Percentiles rank a stretch among this genome's conserved stretches.
Evolutionary conservation across 1,284 basidiomycete species (phyloP).

Genomic region (Sanghuangporus sanghuang): DNA sequence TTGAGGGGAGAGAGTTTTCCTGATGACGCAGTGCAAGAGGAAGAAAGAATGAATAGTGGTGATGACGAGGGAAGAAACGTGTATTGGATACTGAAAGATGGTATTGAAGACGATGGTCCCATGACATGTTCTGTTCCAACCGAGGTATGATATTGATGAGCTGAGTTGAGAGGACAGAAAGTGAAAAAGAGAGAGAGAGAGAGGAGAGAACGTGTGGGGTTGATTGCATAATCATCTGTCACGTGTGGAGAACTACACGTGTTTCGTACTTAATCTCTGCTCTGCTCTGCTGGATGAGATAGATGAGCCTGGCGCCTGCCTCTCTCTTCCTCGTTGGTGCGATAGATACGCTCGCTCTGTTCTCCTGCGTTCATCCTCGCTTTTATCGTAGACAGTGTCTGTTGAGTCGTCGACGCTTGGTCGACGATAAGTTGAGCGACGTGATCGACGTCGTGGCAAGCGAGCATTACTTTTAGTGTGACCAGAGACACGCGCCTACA

Average conservation of each 20-base stretch:
- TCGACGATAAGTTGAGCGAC: background rate
- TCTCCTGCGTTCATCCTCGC: background rate
- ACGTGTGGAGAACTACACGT: background rate
- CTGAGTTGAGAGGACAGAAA: background rate
- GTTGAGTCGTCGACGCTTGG: background rate
- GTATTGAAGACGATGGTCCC: background rate
- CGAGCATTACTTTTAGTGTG: background rate
- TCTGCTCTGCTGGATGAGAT: too few relatives aligned
- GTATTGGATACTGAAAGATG: background rate
- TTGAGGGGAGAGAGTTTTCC: background rate
- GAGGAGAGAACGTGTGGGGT: background rate
- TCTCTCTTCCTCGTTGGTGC: background rate
- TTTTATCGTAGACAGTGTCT: background rate
- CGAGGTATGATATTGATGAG: too few relatives aligned
- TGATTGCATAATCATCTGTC: background rate
- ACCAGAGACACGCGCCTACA: background rate
- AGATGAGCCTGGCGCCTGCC: background rate
- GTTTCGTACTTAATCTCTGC: background rate
- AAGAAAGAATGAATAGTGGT: background rate
- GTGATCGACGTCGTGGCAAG: background rate
- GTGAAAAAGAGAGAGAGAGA: too few relatives aligned
- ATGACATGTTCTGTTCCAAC: background rate
- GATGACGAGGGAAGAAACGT: background rate
- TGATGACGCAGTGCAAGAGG: background rate
- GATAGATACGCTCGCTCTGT: background rate